Evolutionary conservation across 331 rosid genomes (phyloP).

Genomic region (Prunus yedoensis): DNA sequence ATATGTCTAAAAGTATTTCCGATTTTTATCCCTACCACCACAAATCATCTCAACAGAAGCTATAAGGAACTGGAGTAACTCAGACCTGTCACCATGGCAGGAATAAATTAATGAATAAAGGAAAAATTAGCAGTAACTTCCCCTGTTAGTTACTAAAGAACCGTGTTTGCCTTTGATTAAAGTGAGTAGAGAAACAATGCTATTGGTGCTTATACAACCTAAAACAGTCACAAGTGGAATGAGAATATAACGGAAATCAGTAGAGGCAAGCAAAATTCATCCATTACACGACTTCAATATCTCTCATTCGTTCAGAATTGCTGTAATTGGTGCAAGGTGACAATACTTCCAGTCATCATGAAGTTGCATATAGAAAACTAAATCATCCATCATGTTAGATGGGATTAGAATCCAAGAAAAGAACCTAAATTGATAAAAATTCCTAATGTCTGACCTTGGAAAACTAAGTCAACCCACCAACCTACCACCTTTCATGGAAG

Average conservation of each 20-base stretch:
- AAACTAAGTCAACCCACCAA: slow-evolving; percentile 64
- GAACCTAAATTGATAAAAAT: slow-evolving; percentile 19
- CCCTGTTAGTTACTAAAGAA: neutral
- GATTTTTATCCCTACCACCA: neutral
- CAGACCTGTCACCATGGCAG: slow-evolving; percentile 17
- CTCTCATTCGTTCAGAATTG: neutral
- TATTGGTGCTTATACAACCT: slow-evolving; percentile 12
- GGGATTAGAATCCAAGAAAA: slow-evolving; percentile 29
- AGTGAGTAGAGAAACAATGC: slow-evolving; percentile 17
- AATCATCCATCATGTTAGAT: slow-evolving; percentile 25
- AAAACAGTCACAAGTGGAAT: slow-evolving; percentile 13
- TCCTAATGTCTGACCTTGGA: slow-evolving; percentile 31
- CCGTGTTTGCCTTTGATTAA: neutral
- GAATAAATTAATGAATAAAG: slow-evolving; percentile 6
- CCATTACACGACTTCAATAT: slow-evolving; percentile 19
- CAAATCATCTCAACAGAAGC: neutral
- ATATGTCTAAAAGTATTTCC: neutral
- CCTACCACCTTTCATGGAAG: slow-evolving; percentile 68
- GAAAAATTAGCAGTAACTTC: neutral
- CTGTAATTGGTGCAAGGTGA: slow-evolving; percentile 10
- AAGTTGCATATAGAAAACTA: slow-evolving; percentile 21
- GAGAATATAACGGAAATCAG: neutral
- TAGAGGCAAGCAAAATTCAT: slow-evolving; percentile 1
- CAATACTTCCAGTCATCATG: slow-evolving; percentile 27
- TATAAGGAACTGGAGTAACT: slow-evolving; percentile 4